Evolutionary conservation across 805 yeast genomes (phyloP), one percentile per base, ranked within the genome.

Genomic region (Zygoascus biomembranicola): DNA sequence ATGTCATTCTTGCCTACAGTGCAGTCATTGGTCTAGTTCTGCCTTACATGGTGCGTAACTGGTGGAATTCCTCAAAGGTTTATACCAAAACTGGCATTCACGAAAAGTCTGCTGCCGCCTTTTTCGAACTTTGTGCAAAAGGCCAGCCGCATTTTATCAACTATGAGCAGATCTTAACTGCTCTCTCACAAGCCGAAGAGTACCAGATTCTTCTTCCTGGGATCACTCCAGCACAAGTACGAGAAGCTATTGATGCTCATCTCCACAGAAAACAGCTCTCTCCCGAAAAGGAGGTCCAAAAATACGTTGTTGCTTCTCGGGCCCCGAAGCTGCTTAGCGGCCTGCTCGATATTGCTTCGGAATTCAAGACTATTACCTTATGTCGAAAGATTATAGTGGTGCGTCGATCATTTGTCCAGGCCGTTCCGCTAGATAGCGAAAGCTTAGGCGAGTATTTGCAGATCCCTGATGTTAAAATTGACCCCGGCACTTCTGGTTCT

Each of bases 61-160:
- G 97, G 97, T 94, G 99, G 99, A 74, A 75, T 47, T 82, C 80
- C 52, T 88, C 89, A 51, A 86, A 85, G 66, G 73, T 85, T 2
- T 82, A 81, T 64, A 94, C 97, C 28, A 87, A 84, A 61, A 81
- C 80, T 60, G 97, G 96, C 3, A 74, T 94, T 55, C 87, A 87
- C 59, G 82, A 85, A 49, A 79, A 80, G 28, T 86, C 98, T n/a
- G 96, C 99, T 5, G 79, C 87, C 2, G 66, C 73, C 53, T 87
- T 86, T 64, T 82, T 87, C 47, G 84, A 86, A 61, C 76, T 78
- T 58, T 69, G 89, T 64, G 77, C 88, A 56, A 90, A 89, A 69
- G 82, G 80, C 59, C 70, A 68, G 57, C 66, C 70, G 32, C 69
- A 67, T 41, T 71, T 81, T 44, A 72, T 85, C 37, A 79, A 85